Percentiles rank a stretch among this genome's conserved stretches.
Conservation (phyloP, 2,329 filamentous ascomycete species). For the Aspergillus alliaceus region DNA sequence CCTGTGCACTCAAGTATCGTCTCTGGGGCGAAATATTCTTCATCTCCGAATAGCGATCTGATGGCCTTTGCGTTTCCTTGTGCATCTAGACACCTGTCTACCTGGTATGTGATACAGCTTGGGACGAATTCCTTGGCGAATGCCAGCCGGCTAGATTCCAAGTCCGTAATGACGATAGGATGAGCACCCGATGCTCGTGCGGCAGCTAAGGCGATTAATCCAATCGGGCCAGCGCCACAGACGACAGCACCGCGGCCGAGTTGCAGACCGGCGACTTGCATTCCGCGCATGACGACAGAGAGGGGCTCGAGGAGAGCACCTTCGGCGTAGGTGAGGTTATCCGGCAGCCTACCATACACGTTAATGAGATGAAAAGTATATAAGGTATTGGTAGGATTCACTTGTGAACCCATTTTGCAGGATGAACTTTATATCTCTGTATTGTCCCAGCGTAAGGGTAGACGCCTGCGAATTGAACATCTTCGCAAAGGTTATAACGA, state of each 20-base stretch:
- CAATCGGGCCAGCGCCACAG: conserved; percentile 65
- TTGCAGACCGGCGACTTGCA: conserved; percentile 53
- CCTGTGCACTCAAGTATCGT: conserved; percentile 67
- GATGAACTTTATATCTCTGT: conserved; percentile 62
- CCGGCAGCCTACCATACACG: conserved; percentile 45
- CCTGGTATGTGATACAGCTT: conserved; percentile 54
- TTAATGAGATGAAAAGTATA: conserved; percentile 7
- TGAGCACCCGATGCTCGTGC: conserved; percentile 63
- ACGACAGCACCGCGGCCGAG: conserved; percentile 58
- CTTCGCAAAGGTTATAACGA: conserved; percentile 64
- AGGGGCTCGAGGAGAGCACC: conserved; percentile 66
- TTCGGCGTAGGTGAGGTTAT: conserved; percentile 57
- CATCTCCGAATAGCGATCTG: conserved; percentile 53
- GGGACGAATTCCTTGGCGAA: conserved; percentile 62
- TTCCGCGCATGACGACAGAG: conserved; percentile 63
- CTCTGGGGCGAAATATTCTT: conserved; percentile 59
- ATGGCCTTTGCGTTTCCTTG: conserved; percentile 55
- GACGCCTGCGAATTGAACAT: conserved; percentile 62
- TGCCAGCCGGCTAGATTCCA: conserved; percentile 56
- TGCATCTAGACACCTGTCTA: conserved; percentile 47
- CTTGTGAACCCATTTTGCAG: conserved; percentile 59
- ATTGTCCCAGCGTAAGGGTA: conserved; percentile 63
- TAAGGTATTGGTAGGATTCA: not conserved
- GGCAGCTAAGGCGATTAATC: conserved; percentile 58
- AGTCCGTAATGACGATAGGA: conserved; percentile 64